Evolutionary conservation across 1,284 basidiomycete genomes (phyloP).

Genomic region (Entoloma clypeatum): DNA sequence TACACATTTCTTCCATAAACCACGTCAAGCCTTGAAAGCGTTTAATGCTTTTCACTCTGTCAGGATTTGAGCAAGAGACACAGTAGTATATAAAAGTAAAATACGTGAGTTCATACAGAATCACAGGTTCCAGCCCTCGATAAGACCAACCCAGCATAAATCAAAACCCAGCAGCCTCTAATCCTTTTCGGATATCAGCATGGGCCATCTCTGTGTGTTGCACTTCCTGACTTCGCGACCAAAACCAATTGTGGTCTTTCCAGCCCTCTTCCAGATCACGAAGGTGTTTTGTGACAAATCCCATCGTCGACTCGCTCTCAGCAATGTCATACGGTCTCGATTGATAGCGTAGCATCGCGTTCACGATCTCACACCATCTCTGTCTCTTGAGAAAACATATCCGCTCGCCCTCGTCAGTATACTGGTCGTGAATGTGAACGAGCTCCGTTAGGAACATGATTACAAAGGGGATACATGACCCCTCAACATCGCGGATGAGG

Average conservation of each 20-base stretch:
- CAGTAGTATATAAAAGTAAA: conserved; percentile 3
- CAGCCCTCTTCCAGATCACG: conserved; percentile 32
- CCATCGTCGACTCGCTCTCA: conserved; percentile 43
- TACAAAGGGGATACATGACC: conserved; percentile 64
- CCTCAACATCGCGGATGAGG: conserved; percentile 47
- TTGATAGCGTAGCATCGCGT: conserved; percentile 58
- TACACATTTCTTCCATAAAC: conserved; percentile 22
- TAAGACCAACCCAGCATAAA: not conserved
- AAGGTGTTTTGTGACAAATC: conserved; percentile 47
- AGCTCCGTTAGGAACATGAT: conserved; percentile 61
- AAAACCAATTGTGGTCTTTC: conserved; percentile 49
- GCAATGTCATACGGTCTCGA: conserved; percentile 45
- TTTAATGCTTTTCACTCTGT: conserved; percentile 1
- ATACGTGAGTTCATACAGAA: conserved; percentile 2
- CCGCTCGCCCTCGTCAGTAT: conserved; percentile 37
- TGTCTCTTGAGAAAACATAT: conserved; percentile 56
- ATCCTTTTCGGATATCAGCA: conserved; percentile 57
- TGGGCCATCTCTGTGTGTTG: conserved; percentile 54
- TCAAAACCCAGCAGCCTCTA: conserved; percentile 60
- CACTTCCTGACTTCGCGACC: conserved; percentile 55
- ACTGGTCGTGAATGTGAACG: conserved; percentile 52
- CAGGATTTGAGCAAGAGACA: conserved; percentile 1
- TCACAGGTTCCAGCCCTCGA: no score
- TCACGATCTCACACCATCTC: conserved; percentile 52
- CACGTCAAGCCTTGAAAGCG: conserved; percentile 8